Evolutionary conservation across 768 basidiomycete species (phyloP).

Genomic region (Termitomyces sp.): DNA sequence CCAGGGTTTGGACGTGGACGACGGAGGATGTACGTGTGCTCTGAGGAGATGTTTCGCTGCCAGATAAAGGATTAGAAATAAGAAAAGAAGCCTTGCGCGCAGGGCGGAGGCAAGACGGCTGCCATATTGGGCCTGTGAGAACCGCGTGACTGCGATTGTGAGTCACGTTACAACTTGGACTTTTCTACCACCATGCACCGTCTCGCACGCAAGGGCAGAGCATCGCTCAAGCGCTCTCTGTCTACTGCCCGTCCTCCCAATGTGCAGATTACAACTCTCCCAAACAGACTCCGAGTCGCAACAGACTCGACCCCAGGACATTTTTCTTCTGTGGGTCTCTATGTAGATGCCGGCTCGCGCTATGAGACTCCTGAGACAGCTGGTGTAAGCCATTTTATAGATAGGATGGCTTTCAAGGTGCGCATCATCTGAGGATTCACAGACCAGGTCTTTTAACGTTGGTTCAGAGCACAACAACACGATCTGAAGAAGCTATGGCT

Average conservation of each 20-base stretch:
- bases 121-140: neutral
- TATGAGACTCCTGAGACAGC: conserved; percentile 72
- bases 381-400: conserved; percentile 89
- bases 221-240: conserved; percentile 13
- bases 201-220: conserved; percentile 31
- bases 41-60: neutral
- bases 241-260: conserved; percentile 21
- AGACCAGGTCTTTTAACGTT: neutral
- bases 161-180: conserved; percentile 11
- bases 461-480: conserved; percentile 63
- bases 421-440: conserved; percentile 3
- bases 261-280: conserved; percentile 73
- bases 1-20: neutral
- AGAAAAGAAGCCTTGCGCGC: neutral
- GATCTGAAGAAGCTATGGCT: conserved; percentile 75
- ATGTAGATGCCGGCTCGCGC: conserved; percentile 89
- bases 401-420: conserved; percentile 97
- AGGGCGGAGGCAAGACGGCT: neutral
- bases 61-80: neutral
- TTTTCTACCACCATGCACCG: conserved; percentile 11
- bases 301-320: conserved; percentile 90
- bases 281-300: conserved; percentile 89
- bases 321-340: conserved; percentile 91
- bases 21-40: neutral
- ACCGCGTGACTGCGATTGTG: neutral